phyloP scores from a whole-genome alignment of 1,284 basidiomycete species.

The Trichosporon inkin region DNA sequence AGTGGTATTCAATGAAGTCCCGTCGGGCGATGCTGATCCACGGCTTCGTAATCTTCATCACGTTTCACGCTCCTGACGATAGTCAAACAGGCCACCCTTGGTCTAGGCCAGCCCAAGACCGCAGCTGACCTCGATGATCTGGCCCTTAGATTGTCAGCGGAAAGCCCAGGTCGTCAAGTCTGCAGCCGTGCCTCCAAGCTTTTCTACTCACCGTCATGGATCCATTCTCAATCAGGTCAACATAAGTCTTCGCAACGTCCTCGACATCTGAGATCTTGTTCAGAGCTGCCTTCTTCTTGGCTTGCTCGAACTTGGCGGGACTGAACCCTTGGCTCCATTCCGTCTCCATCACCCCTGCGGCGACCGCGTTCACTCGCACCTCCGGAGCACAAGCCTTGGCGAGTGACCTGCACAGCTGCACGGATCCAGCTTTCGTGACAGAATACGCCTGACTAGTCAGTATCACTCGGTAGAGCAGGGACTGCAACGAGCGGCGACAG shows the following conservation, averaged over 20 bases:
- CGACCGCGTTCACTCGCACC: conserved; percentile 27
- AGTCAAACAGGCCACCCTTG: too few species aligned
- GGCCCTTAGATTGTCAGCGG: conserved; percentile 11
- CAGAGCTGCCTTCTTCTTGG: conserved; percentile 15
- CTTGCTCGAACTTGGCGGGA: conserved; percentile 17
- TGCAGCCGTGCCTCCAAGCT: too few species aligned
- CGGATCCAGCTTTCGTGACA: conserved; percentile 27
- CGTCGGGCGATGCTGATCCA: too few species aligned
- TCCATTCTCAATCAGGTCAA: conserved; percentile 20
- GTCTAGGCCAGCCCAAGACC: background rate
- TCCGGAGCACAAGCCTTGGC: conserved; percentile 27
- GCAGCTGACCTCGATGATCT: conserved; percentile 20
- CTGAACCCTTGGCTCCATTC: conserved; percentile 29
- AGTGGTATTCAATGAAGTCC: too few species aligned
- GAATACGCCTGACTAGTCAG: conserved; percentile 12
- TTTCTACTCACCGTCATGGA: conserved; percentile 14
- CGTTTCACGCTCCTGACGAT: too few species aligned
- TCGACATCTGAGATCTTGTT: conserved; percentile 21
- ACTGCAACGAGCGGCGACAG: background rate
- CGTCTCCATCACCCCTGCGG: conserved; percentile 29
- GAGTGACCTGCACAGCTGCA: conserved; percentile 27
- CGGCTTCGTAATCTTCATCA: too few species aligned
- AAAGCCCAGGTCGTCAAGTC: background rate
- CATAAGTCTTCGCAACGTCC: conserved; percentile 20
- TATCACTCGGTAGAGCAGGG: background rate